Conservation (phyloP, 768 basidiomycete genomes). For the Dioszegia crocea region DNA sequence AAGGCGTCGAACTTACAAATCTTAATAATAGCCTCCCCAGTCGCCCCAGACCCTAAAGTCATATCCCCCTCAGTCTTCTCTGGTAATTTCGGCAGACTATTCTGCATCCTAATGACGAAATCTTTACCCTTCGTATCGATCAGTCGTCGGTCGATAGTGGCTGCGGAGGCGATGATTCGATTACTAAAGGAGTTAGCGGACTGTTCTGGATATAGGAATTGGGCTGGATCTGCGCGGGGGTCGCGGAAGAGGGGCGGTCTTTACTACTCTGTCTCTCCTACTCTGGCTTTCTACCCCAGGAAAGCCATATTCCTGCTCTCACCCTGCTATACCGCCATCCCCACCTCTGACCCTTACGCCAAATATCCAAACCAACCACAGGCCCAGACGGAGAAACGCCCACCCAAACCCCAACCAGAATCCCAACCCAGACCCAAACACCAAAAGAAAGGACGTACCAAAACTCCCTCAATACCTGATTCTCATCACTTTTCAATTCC, state of each 20-base stretch:
- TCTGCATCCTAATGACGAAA: slow-evolving; percentile 74
- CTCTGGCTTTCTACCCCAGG: too few species aligned
- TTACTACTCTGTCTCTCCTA: too few species aligned
- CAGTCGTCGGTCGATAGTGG: slow-evolving; percentile 80
- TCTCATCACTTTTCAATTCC: slow-evolving; percentile 64
- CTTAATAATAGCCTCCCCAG: slow-evolving; percentile 65
- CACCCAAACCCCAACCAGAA: too few species aligned
- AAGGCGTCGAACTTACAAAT: slow-evolving; percentile 56
- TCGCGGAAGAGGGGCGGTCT: too few species aligned
- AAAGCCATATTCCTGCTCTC: too few species aligned
- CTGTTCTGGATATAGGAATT: background rate
- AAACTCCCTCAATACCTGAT: slow-evolving; percentile 70
- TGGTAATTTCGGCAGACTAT: slow-evolving; percentile 68
- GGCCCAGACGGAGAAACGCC: too few species aligned
- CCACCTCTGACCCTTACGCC: too few species aligned
- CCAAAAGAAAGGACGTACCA: slow-evolving; percentile 53
- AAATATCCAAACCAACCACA: too few species aligned
- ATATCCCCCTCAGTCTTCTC: slow-evolving; percentile 51
- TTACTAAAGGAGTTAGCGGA: slow-evolving; percentile 48
- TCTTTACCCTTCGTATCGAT: slow-evolving; percentile 82
- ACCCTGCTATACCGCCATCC: too few species aligned
- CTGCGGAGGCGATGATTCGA: slow-evolving; percentile 75
- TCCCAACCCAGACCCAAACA: too few species aligned
- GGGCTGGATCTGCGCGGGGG: too few species aligned
- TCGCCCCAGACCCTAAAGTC: slow-evolving; percentile 52